Evolutionary conservation across 2,329 filamentous ascomycete species (phyloP), one percentile per base, ranked within the genome.

Genomic region (Ilyonectria mors-panacis): DNA sequence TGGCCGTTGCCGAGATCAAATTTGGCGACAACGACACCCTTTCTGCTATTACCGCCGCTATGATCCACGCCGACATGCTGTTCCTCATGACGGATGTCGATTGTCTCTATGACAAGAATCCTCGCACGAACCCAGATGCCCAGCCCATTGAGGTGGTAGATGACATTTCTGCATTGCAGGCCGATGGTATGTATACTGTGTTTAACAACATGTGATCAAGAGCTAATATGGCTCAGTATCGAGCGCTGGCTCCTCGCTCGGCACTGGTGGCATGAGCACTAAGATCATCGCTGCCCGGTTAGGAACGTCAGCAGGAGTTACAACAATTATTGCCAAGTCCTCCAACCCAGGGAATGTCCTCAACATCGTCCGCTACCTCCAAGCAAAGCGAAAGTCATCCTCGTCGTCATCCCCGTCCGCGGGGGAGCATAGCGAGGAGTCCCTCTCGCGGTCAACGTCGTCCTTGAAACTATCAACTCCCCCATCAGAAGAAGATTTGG

Each of bases 31-130:
- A 99, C 76, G 96, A 99, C 81, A 99, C 96, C 2, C 86, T 99
- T 53, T 97, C 94, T 13, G 96, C 96, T 64, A 98, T 99, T 74
- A 97, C 96, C 0, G 94, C 96, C 1, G 96, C 93, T 72, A 98
- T 98, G 94, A 93, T 98, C 21, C 94, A 97, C 76, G 96, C 96
- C 57, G 95, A 99, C 77, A 94, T 97, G 76, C 87, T 99, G 10
- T 99, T 99, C 82, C 87, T 99, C 70, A 98, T 99, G 96, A 99
- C 96, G 1, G 96, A 99, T 78, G 96, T 99, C 54, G 96, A 99
- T 79, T 98, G 95, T 78, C 86, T 99, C 13, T 99, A 99, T 81
- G 94, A 97, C 81, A 96, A 95, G 81, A 99, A 99, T 75, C 96
- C 96, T 1, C 89, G 96, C 33, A 91, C 90, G 2, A 86, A 97